Evolutionary conservation across 805 yeast genomes (phyloP), one percentile per base, ranked within the genome.

Genomic region (Clavispora asparagi): DNA sequence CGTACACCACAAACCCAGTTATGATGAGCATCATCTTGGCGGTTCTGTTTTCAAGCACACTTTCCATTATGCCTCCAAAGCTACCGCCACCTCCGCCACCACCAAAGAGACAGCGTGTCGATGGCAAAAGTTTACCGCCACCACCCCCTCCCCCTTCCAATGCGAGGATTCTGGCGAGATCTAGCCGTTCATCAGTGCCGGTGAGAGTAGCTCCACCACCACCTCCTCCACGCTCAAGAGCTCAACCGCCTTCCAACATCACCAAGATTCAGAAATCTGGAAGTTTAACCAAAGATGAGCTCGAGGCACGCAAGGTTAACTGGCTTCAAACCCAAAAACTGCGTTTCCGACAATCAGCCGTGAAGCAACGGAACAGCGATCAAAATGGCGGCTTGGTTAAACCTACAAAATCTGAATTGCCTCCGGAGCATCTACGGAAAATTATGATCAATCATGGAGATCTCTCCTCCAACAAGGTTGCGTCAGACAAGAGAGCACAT

Each of bases 361-460:
- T 42, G 7, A 45, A 44, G 23, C 45, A 57, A 17, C 49, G 60
- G 43, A 45, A 61, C 43, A 55, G 58, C 47, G n/a, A 12, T 14
- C 23, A 16, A 11, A 56, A 62, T 47, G 71, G 78, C 31, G 74
- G 83, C 12, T 67, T 70, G 39, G 80, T 81, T 10, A 81, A 77
- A 41, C 74, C 85, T 0, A 76, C 75, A 10, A 87, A 87, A 58
- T 76, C 82, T 1, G 90, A 87, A 53, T 85, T 91, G 90, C 97
- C 97, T 0, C 95, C 96, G 0, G 96, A 91, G 58, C 97, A 91
- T 66, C 67, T 92, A 23, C 74, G 99, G 39, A 88, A 87, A 61
- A 86, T 90, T 48, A 80, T 92, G 60, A 76, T 77, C 42, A 88
- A 83, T 50, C 96, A 89, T 57, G 90, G 90, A 1, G 97, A 92